Conservation (phyloP, 148 eudicot species). For the Cornus kousa region DNA sequence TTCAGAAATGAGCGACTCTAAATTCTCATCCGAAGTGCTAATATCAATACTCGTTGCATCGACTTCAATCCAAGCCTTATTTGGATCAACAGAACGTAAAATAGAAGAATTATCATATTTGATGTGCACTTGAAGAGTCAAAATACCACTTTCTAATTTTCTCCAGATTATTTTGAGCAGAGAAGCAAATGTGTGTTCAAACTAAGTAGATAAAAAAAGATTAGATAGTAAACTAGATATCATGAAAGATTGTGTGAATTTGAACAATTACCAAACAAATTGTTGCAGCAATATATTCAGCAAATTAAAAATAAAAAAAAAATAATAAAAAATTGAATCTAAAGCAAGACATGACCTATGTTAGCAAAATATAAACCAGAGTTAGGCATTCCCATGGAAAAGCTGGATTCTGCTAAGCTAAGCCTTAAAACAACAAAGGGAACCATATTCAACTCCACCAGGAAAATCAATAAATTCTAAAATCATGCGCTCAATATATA, state of each 20-base stretch:
- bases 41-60: slow-evolving; percentile 34
- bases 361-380: background rate
- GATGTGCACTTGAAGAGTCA: no score
- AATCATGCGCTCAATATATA: no score
- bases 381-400: background rate
- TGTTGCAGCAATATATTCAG: slow-evolving; percentile 60
- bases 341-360: background rate
- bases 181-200: no score
- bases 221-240: no score
- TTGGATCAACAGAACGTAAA: slow-evolving; percentile 43
- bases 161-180: slow-evolving; percentile 10
- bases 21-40: slow-evolving; percentile 5
- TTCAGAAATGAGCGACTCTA: slow-evolving; percentile 32
- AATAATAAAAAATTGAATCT: no score
- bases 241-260: background rate
- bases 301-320: slow-evolving; percentile 16
- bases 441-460: background rate
- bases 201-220: no score
- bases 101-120: slow-evolving; percentile 1
- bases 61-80: slow-evolving; percentile 44
- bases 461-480: no score
- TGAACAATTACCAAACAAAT: slow-evolving; percentile 27
- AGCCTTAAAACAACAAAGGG: background rate
- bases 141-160: background rate
- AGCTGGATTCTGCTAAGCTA: background rate